A percentile compares a stretch with the other conserved stretches of the same genome.
These are phyloP conservation scores for Saksenaea vasiformis DNA, from an alignment of 371 early-diverging fungal genomes.

Conservation along the genomic window DNA sequence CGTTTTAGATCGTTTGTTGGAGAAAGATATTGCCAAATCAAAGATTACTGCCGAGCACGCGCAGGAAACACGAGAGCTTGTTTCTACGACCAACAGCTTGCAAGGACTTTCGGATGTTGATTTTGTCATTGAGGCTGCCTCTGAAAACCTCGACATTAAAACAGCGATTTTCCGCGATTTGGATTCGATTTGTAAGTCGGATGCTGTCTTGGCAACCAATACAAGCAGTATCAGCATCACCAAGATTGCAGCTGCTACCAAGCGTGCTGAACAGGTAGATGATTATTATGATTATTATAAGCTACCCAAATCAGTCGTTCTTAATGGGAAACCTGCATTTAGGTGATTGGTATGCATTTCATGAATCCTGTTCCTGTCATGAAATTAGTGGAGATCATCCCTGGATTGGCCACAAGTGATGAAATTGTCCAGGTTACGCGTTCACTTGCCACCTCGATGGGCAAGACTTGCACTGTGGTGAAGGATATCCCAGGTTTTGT, in stretches of 20 bases:
- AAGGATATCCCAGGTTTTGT: constrained; percentile 97
- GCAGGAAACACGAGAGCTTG: constrained; percentile 62
- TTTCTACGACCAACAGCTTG: constrained; percentile 64
- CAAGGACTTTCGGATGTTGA: constrained; percentile 67
- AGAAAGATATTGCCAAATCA: constrained; percentile 90
- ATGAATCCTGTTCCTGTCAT: constrained; percentile 98
- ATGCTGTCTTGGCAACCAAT: constrained; percentile 94
- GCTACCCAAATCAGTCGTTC: too few relatives aligned
- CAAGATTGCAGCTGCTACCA: constrained; percentile 91
- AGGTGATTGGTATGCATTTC: constrained; percentile 92
- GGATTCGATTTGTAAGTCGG: constrained; percentile 63
- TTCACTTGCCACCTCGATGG: constrained; percentile 83
- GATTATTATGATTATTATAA: not conserved
- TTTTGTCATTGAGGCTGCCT: constrained; percentile 95
- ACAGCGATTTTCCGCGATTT: constrained; percentile 80
- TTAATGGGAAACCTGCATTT: not conserved
- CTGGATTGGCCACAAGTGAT: constrained; percentile 83
- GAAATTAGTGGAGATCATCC: constrained; percentile 97
- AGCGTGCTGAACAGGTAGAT: constrained; percentile 70
- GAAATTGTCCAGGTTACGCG: constrained; percentile 75
- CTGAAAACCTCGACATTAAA: constrained; percentile 90
- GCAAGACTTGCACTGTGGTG: constrained; percentile 88
- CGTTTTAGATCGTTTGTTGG: constrained; percentile 72
- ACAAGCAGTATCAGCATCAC: constrained; percentile 95
- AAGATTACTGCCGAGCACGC: constrained; percentile 83